phyloP scores from a whole-genome alignment of 768 basidiomycete genomes.

The Tricholoma sp. region DNA sequence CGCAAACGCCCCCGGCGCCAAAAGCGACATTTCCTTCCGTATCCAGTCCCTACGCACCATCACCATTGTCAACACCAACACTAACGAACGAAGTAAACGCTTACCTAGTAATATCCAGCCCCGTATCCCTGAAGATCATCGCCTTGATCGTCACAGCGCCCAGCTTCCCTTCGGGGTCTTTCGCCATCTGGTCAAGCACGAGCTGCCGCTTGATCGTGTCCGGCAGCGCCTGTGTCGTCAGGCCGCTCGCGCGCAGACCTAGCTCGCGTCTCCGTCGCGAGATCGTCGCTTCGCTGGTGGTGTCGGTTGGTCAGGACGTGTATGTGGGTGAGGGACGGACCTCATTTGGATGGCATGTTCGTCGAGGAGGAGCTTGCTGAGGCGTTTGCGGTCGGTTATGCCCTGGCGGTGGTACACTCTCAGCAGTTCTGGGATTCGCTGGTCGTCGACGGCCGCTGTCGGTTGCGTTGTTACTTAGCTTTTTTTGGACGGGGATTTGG shows the following conservation, averaged over 20 bases:
- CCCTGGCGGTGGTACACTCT: slow-evolving; percentile 8
- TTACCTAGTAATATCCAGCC: slow-evolving; percentile 26
- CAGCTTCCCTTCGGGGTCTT: slow-evolving; percentile 22
- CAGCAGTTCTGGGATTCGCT: slow-evolving; percentile 4
- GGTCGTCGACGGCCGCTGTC: slow-evolving; percentile 7
- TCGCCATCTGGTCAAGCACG: slow-evolving; percentile 28
- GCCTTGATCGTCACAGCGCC: slow-evolving; percentile 25
- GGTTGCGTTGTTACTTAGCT: background rate
- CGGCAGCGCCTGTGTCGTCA: slow-evolving; percentile 22
- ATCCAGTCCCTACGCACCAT: slow-evolving; percentile 11
- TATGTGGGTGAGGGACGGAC: slow-evolving; percentile 14
- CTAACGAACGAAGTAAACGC: background rate
- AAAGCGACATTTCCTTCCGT: slow-evolving; percentile 4
- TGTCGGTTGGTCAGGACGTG: too few species aligned
- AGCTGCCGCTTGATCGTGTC: slow-evolving; percentile 26
- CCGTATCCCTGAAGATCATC: slow-evolving; percentile 22
- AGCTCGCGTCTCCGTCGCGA: slow-evolving; percentile 20
- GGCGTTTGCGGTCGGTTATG: slow-evolving; percentile 6
- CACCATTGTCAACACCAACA: too few species aligned
- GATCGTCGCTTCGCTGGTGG: slow-evolving; percentile 22
- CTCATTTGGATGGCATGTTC: slow-evolving; percentile 17
- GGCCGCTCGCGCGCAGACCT: slow-evolving; percentile 23
- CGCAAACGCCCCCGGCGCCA: slow-evolving; percentile 4
- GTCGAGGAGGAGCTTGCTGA: slow-evolving; percentile 6
- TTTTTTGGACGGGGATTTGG: background rate